Percentiles rank a stretch among this genome's conserved stretches.
phyloP scores from a whole-genome alignment of 148 eudicot species.

The Fagopyrum tataricum region DNA sequence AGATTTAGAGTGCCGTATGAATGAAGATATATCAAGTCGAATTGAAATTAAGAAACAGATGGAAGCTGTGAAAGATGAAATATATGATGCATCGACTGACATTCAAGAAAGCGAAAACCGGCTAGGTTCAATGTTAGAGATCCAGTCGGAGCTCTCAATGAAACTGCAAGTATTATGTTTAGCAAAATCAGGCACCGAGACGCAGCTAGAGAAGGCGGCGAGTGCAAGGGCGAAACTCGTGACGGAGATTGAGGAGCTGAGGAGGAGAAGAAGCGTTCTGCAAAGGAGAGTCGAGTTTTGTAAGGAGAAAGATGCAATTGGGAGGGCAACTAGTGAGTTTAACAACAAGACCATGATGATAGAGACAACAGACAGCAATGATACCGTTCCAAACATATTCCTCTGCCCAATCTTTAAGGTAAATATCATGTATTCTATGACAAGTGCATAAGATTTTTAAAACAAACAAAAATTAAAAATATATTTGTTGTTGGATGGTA shows the following conservation, averaged over 20 bases:
- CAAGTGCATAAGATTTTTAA: no score
- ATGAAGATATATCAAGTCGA: constrained; percentile 32
- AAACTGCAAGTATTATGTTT: constrained; percentile 37
- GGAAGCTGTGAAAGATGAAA: constrained; percentile 37
- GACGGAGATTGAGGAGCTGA: constrained; percentile 54
- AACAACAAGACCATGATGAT: constrained; percentile 22
- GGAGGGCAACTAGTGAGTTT: constrained; percentile 26
- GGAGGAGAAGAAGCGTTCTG: constrained; percentile 52
- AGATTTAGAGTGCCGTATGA: constrained; percentile 35
- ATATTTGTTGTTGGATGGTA: background rate
- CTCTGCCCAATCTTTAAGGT: constrained; percentile 71
- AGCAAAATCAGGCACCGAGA: constrained; percentile 35
- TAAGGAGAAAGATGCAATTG: constrained; percentile 68
- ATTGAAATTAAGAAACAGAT: constrained; percentile 34
- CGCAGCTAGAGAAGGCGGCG: constrained; percentile 37
- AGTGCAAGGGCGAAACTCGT: constrained; percentile 34
- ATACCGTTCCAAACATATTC: constrained; percentile 40
- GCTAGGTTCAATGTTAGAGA: constrained; percentile 41
- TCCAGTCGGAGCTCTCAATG: constrained; percentile 49
- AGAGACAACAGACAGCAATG: constrained; percentile 16
- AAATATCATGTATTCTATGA: no score
- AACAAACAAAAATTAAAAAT: no score
- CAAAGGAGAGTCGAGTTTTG: constrained; percentile 62
- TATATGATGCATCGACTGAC: constrained; percentile 34
- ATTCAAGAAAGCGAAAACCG: constrained; percentile 47